Evolutionary conservation across 352 stramenopile species (phyloP), one percentile per base, ranked within the genome.

Genomic region (Phytophthora rubi): DNA sequence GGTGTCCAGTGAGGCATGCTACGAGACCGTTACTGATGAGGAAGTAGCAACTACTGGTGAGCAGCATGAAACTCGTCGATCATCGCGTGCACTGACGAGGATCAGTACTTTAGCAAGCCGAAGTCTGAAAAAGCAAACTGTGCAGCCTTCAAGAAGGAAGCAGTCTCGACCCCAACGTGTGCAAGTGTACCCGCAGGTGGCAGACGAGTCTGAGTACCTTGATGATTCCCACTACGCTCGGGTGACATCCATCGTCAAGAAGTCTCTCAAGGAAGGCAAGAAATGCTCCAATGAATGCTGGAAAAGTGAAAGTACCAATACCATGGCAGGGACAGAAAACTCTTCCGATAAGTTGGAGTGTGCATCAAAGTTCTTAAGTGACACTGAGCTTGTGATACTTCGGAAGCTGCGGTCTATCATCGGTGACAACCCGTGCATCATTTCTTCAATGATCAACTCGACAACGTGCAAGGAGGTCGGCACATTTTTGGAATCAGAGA

Each of bases 381-480:
- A 64, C 0, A 72, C 81, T 1, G 86, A 94, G 65, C 18, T 85
- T 16, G 72, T 89, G 7, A 47, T 94, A 48, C 54, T 92, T 26
- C 73, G 82, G 32, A 92, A 90, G 68, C 73, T 89, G 37, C 65
- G 76, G 6, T 70, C 71, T 28, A 80, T 84, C 3, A 72, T 92
- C 48, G 84, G 84, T 7, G 82, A 91, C 45, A 90, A 89, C 52
- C 68, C 84, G 8, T 94, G 86, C 51, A 81, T 91, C 57, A 87
- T 94, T 49, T 80, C 81, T 30, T 77, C 69, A 4, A 79, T 92
- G 45, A 32, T 91, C 12, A 77, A 82, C 37, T 85, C 81, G n/a
- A 75, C 86, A 18, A 69, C 71, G 33, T 94, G 86, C 53, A 75
- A 77, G 30, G 83, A 89, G 16, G 68, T 94, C n/a, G 68, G 81